Base-by-base conservation (phyloP, 2,329 filamentous ascomycete species). In the Neofusicoccum laricinum region DNA sequence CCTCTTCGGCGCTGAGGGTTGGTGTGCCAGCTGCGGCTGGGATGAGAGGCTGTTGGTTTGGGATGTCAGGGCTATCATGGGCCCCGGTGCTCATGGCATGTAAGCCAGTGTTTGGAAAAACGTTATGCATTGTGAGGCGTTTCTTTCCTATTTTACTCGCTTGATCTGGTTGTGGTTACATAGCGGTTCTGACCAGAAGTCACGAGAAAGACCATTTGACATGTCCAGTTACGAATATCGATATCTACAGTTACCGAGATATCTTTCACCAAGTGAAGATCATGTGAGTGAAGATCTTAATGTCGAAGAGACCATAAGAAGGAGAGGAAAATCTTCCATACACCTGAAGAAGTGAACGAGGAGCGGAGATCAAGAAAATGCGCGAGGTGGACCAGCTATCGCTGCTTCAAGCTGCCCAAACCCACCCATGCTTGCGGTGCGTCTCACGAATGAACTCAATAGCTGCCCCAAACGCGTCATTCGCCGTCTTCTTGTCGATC, bases 11-110 rank as follows among this genome's bases (percentile, higher is more conserved):
- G 90, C 88, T 25, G 93, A 96, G 68, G 95, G 95, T 4, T 99
- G 95, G 95, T 93, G 93, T 69, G 93, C 95, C 2, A 96, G 91
- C 67, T 91, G 90, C 1, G 93, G 92, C 0, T 99, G 95, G 95
- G 95, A 99, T 72, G 93, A 97, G 80, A 85, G 88, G 70, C 85
- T 99, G 11, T 81, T 96, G 71, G 86, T 99, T 5, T 99, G 94
- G 94, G 95, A 99, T 80, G 91, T 93, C 43, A 88, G 87, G 70
- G 83, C 84, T 12, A 77, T 86, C 51, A 90, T 90, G 85, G 72
- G 64, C 14, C 64, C 57, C 1, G 34, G 51, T 15, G 36, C 36
- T 19, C 21, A 21, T 17, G 21, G 7, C 8, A 58, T 58, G 46
- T 64, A 36, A 51, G 15, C 15, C 15, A 32, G 1, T 17, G n/a